phyloP scores from a whole-genome alignment of 148 eudicot genomes.

The Salicornia ramosissima region DNA sequence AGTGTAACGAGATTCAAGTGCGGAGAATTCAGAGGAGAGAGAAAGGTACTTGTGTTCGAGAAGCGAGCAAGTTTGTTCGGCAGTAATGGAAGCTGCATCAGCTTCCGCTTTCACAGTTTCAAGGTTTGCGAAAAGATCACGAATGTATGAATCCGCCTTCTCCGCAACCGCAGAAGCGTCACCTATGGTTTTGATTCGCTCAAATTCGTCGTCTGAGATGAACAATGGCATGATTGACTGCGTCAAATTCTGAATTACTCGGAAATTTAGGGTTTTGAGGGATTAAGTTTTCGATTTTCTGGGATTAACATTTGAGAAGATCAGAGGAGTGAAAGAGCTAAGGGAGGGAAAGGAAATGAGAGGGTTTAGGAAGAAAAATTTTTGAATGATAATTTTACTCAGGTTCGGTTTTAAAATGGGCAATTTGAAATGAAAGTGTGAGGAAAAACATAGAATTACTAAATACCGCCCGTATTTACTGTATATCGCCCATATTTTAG shows the following conservation, averaged over 20 bases:
- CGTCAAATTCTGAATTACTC: neutral
- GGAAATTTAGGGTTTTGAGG: conserved; percentile 18
- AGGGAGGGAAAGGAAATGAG: neutral
- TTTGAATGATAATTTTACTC: neutral
- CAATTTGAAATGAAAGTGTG: no score
- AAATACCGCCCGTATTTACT: no score
- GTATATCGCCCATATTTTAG: no score
- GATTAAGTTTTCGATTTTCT: neutral
- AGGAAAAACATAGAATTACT: no score
- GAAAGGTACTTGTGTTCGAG: conserved; percentile 79
- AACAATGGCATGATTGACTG: conserved; percentile 59
- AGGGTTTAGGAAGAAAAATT: conserved; percentile 5
- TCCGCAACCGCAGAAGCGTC: conserved; percentile 55
- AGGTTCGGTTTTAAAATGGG: neutral
- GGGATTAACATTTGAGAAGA: conserved; percentile 4
- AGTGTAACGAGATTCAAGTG: conserved; percentile 45
- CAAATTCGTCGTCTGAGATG: conserved; percentile 68
- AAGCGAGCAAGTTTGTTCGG: conserved; percentile 86
- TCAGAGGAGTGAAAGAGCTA: neutral
- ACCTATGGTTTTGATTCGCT: conserved; percentile 33
- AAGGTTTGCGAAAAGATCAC: conserved; percentile 42
- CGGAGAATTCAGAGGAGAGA: conserved; percentile 53
- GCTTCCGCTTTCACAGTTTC: conserved; percentile 79
- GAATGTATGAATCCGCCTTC: conserved; percentile 73
- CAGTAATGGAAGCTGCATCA: conserved; percentile 76